Base-by-base conservation (phyloP, 2,329 filamentous ascomycete genomes). In the Botrytis cinerea region DNA sequence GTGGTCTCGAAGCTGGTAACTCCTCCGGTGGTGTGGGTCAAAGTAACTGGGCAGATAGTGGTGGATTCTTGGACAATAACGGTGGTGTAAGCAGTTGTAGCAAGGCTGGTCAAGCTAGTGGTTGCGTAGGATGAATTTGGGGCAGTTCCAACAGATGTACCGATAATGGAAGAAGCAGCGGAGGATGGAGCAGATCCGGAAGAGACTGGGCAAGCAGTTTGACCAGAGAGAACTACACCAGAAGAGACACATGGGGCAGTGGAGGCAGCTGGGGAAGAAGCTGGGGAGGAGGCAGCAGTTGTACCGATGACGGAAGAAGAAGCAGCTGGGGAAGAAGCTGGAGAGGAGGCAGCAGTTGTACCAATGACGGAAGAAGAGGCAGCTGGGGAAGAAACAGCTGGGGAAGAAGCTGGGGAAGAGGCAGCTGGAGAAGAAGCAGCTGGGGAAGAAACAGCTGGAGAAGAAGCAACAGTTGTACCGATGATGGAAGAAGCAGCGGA, bases 21-120 rank as follows among this genome's bases (percentile, higher is more conserved):
- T 4, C 45, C 61, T 35, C 46, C 61, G 28, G 40, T 67, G 1
- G 74, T 66, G 25, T 48, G 51, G 6, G 63, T 48, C 20, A 73
- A 62, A 4, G 78, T 79, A 73, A 80, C 78, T 72, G 80, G 80
- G 77, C 80, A 81, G 51, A 79, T 62, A 38, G 80, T 81, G 6
- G 78, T 80, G 60, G 75, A 78, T 74, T 74, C 74, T 25, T 75
- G 62, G 4, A 76, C 64, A 61, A 75, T 59, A 43, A 77, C 75
- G 28, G 77, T 77, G 14, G 74, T 73, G 69, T 78, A 77, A 68
- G 77, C 77, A 43, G 61, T 63, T 43, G 61, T 63, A 45, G 38
- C 61, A n/a, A 63, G 61, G 25, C 38, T 63, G 25, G 38, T 63
- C 9, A 16, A 4, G 61, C 61, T 32, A 43, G 61, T 62, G 40